Evolutionary conservation across 768 basidiomycete genomes (phyloP), one percentile per base, ranked within the genome.

Genomic region (Leccinum ochraceum): DNA sequence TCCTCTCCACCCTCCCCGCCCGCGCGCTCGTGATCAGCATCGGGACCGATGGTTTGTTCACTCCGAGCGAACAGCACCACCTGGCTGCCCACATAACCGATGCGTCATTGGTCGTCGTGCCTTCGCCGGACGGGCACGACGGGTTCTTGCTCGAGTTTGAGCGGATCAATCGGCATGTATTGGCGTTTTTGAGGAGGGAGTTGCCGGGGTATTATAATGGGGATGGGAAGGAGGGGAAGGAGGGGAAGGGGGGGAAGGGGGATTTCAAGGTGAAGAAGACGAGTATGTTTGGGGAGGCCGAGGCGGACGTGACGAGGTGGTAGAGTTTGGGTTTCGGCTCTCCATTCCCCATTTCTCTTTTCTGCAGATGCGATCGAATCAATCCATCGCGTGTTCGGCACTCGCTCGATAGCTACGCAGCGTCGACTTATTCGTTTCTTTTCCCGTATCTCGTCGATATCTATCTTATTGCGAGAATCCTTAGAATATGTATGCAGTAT

Each of bases 91-190:
- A 89, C 67, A 89, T 97, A 39, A 91, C 92, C 0, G 83, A 81
- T 10, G 88, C 93, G 0, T 83, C 90, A 68, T 81, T 98, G 34
- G 88, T 95, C 30, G 83, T 92, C 46, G 90, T 98, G 46, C 85
- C 86, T 4, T 88, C 85, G 6, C 88, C 86, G 2, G 95, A 98
- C 69, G 96, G 97, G 1, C 96, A 99, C 71, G 97, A 99, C 70
- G 96, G 96, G 20, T 98, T 98, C 75, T 75, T 99, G 63, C 81
- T 98, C 59, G 97, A 99, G 77, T 98, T 98, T 69, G 92, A 98
- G 77, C 86, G 87, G 67, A 96, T 99, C 68, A 95, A 98, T 69
- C 76, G 72, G 30, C 85, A 89, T 71, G 85, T 97, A 28, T 72
- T 92, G 59, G 71, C 75, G 53, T 95, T 88, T 75, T 74, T 99